Base-by-base conservation (phyloP, 2,329 filamentous ascomycete genomes). In the Fonsecaea monophora region DNA sequence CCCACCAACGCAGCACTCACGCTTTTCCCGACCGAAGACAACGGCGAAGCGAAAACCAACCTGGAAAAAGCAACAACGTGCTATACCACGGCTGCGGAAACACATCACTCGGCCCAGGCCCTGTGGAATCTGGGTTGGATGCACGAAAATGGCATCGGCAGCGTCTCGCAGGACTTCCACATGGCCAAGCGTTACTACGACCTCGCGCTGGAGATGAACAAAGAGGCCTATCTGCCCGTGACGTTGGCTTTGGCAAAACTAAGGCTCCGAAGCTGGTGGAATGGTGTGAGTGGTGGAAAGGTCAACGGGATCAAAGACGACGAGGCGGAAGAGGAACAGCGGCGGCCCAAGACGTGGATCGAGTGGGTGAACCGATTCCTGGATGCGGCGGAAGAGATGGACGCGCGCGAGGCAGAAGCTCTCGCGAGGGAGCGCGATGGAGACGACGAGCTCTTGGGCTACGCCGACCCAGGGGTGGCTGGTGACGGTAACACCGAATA, bases 101-200 rank as follows among this genome's bases (percentile, higher is more conserved):
- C 91, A 67, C 89, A 94, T 72, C 90, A 93, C 75, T 96, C 92
- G 73, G 95, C 94, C 2, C 96, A 99, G 79, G 95, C 96, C 13
- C 87, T 97, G 65, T 99, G 93, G 87, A 98, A 99, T 74, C 83
- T 99, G 13, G 96, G 95, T 4, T 99, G 95, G 95, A 98, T 99
- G 94, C 93, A 99, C 75, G 95, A 99, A 79, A 97, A 98, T 75
- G 95, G 95, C 7, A 85, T 98, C 58, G 71, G 71, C 4, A 92
- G 94, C 1, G 86, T 98, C 21, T 90, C 91, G 62, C 95, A 99
- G 77, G 95, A 99, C 76, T 99, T 96, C 77, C 95, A 99, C 75
- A 88, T 99, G 64, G 95, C 96, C 1, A 99, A 99, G 80, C 85
- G 95, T 62, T 97, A 94, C 79, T 99, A 99, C 76, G 95, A 99